Evolutionary conservation across 306 rosid species (phyloP).

Genomic region (Albizia julibrissin): DNA sequence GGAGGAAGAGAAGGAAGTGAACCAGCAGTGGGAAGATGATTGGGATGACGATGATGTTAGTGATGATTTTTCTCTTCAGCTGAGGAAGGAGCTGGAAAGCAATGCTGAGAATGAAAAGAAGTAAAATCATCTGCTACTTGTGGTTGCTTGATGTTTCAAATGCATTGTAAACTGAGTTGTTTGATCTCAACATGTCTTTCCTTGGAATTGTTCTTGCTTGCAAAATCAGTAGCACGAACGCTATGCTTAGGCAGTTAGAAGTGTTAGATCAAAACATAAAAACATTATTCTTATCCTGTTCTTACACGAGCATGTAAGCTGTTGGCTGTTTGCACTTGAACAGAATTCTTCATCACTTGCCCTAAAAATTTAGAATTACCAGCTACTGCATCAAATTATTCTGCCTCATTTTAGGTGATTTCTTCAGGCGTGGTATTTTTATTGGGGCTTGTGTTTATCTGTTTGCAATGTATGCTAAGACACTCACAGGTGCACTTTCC

Average conservation of each 20-base stretch:
- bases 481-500: background rate
- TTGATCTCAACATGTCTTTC: conserved; percentile 4
- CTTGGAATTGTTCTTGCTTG: background rate
- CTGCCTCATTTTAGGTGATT: conserved; percentile 9
- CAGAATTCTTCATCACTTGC: conserved; percentile 17
- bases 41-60: conserved; percentile 97
- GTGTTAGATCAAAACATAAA: conserved; percentile 14
- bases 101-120: conserved; percentile 57
- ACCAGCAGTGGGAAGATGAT: conserved; percentile 97
- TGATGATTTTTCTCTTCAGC: conserved; percentile 90
- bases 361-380: conserved; percentile 15
- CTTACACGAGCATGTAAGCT: conserved; percentile 16
- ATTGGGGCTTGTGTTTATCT: background rate
- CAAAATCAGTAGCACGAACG: conserved; percentile 23
- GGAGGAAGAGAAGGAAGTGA: conserved; percentile 80
- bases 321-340: conserved; percentile 16
- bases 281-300: conserved; percentile 14
- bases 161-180: conserved; percentile 12
- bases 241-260: conserved; percentile 20
- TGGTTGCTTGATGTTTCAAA: conserved; percentile 22
- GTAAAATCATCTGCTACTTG: conserved; percentile 20
- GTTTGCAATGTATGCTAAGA: background rate
- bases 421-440: conserved; percentile 1
- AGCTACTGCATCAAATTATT: background rate
- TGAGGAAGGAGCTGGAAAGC: conserved; percentile 82